Percentiles rank a stretch among this genome's conserved stretches.
phyloP scores from a whole-genome alignment of 768 basidiomycete species.

The Naganishia kalamii region DNA sequence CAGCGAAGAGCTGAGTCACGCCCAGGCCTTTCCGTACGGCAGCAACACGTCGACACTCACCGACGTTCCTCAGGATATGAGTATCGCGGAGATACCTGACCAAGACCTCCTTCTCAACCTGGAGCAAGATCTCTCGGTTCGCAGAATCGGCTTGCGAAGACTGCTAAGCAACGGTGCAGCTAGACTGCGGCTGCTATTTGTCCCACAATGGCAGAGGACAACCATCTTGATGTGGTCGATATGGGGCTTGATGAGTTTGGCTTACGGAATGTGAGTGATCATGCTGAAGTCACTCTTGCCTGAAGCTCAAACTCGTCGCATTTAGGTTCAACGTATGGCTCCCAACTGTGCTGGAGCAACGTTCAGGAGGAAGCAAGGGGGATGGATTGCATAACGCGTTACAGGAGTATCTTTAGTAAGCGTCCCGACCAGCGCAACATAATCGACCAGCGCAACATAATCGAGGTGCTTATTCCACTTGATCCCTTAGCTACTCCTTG shows the following conservation, averaged over 20 bases:
- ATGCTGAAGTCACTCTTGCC: neutral
- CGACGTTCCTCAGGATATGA: neutral
- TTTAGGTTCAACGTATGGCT: conserved; percentile 47
- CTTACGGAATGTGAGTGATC: conserved; percentile 17
- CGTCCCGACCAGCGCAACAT: no score
- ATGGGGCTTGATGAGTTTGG: conserved; percentile 44
- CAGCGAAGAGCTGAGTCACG: conserved; percentile 18
- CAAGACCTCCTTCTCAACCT: neutral
- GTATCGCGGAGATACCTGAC: neutral
- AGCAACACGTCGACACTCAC: neutral
- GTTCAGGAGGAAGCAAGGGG: conserved; percentile 35
- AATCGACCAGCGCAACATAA: neutral
- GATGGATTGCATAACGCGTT: conserved; percentile 38
- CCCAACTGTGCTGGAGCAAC: conserved; percentile 40
- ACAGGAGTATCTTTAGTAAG: conserved; percentile 38
- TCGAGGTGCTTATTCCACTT: neutral
- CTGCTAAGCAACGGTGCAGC: neutral
- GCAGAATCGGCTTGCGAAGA: neutral
- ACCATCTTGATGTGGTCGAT: conserved; percentile 46
- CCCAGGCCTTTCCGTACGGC: neutral
- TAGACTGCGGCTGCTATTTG: conserved; percentile 31
- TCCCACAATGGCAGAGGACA: conserved; percentile 40
- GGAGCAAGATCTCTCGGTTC: neutral
- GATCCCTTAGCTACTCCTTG: conserved; percentile 21
- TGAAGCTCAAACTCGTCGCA: conserved; percentile 11